A percentile compares a stretch with the other conserved stretches of the same genome.
Conservation (phyloP, 306 rosid species). For the Macrotyloma uniflorum region DNA sequence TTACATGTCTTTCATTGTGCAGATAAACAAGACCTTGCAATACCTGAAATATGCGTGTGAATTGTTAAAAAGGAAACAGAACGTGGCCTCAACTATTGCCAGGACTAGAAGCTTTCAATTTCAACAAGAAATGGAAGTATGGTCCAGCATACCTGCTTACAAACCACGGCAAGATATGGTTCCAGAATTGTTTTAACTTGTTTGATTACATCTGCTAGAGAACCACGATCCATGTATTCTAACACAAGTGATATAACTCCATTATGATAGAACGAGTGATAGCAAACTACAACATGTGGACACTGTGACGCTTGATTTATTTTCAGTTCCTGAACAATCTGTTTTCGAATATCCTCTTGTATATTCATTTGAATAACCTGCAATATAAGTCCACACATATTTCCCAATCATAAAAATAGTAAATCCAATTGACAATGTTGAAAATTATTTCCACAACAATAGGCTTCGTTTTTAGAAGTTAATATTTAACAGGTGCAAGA, state of each 20-base stretch:
- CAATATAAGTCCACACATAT: slow-evolving; percentile 27
- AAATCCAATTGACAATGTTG: neutral
- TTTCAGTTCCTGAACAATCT: slow-evolving; percentile 98
- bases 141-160: slow-evolving; percentile 78
- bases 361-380: slow-evolving; percentile 98
- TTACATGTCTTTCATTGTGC: slow-evolving; percentile 93
- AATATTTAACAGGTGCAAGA: neutral
- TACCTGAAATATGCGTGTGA: slow-evolving; percentile 58
- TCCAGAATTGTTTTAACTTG: slow-evolving; percentile 96
- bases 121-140: slow-evolving; percentile 23
- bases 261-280: slow-evolving; percentile 93
- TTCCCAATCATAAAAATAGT: neutral
- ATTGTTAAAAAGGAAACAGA: slow-evolving; percentile 29
- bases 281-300: slow-evolving; percentile 89
- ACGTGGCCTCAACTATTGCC: neutral
- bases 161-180: slow-evolving; percentile 97
- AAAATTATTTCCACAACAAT: slow-evolving; percentile 10
- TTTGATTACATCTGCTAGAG: slow-evolving; percentile 80
- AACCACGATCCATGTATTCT: slow-evolving; percentile 99
- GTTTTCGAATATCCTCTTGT: slow-evolving; percentile 94
- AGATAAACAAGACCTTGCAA: slow-evolving; percentile 93
- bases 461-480: slow-evolving; percentile 22
- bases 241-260: slow-evolving; percentile 91
- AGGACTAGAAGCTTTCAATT: slow-evolving; percentile 24
- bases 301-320: slow-evolving; percentile 98